Evolutionary conservation across 2,329 filamentous ascomycete genomes (phyloP).

Genomic region (Penicillium polonicum): DNA sequence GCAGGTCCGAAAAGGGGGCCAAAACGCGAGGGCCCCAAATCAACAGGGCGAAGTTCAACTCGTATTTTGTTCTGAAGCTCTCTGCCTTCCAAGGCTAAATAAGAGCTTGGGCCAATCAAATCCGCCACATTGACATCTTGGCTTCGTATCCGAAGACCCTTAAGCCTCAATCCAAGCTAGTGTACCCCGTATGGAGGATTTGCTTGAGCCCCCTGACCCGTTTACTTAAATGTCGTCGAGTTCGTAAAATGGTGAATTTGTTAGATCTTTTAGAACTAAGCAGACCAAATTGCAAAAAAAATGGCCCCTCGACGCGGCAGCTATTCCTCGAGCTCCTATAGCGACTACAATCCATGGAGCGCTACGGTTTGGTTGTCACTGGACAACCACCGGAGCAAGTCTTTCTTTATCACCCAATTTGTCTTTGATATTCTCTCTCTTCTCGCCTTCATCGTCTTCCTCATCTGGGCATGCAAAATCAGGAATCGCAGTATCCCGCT

Average conservation of each 20-base stretch:
- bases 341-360: constrained; percentile 6
- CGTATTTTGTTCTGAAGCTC: neutral
- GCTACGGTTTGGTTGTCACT: neutral
- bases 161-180: constrained; percentile 2
- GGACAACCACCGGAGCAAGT: neutral
- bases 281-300: neutral
- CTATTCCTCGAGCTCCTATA: neutral
- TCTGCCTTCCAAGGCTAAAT: neutral
- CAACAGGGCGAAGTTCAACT: neutral
- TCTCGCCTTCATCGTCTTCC: constrained; percentile 18
- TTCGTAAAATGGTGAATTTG: neutral
- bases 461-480: constrained; percentile 21
- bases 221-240: neutral
- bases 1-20: neutral
- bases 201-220: neutral
- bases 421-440: constrained; percentile 20
- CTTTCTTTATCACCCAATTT: constrained; percentile 11
- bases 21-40: neutral
- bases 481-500: constrained; percentile 16
- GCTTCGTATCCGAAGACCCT: constrained; percentile 2
- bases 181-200: neutral
- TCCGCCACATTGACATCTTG: neutral
- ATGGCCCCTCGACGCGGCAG: constrained; percentile 20
- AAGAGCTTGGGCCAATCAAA: neutral
- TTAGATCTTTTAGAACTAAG: neutral